Evolutionary conservation across 1,139 yeast species (phyloP).

Genomic region (Blastobotrys persicus): DNA sequence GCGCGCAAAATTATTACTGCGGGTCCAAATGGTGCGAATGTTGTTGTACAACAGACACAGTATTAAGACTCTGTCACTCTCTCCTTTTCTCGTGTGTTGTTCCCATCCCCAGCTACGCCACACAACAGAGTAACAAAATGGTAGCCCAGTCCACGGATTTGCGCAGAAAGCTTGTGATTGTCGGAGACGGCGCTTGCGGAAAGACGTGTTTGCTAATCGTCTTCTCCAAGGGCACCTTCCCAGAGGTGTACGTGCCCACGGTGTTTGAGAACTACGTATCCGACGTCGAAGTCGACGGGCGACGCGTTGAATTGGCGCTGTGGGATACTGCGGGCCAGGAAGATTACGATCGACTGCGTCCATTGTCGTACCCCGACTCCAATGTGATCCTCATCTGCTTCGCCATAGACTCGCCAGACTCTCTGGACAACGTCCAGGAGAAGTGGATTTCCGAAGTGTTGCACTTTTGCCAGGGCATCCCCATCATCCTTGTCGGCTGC

Average conservation of each 20-base stretch:
- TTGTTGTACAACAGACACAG: too few relatives aligned
- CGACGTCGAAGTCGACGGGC: slow-evolving; percentile 87
- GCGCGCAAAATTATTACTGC: too few relatives aligned
- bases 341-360: slow-evolving; percentile 93
- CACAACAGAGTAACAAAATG: slow-evolving; percentile 24
- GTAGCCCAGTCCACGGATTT: slow-evolving; percentile 39
- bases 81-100: background rate
- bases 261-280: slow-evolving; percentile 95
- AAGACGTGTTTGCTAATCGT: slow-evolving; percentile 58
- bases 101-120: slow-evolving; percentile 2
- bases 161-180: slow-evolving; percentile 77
- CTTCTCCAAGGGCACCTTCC: slow-evolving; percentile 93
- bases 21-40: background rate
- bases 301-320: slow-evolving; percentile 88
- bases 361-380: slow-evolving; percentile 89
- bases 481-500: slow-evolving; percentile 87
- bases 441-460: slow-evolving; percentile 93
- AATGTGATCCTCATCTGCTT: slow-evolving; percentile 90
- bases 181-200: slow-evolving; percentile 96
- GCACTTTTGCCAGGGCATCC: slow-evolving; percentile 94
- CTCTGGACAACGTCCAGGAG: slow-evolving; percentile 88
- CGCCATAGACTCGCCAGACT: slow-evolving; percentile 88
- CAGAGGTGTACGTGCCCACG: slow-evolving; percentile 92
- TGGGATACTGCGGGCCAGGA: slow-evolving; percentile 99
- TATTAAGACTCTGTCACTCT: background rate